phyloP scores from a whole-genome alignment of 1,284 basidiomycete genomes.

The Ganoderma lingzhi region DNA sequence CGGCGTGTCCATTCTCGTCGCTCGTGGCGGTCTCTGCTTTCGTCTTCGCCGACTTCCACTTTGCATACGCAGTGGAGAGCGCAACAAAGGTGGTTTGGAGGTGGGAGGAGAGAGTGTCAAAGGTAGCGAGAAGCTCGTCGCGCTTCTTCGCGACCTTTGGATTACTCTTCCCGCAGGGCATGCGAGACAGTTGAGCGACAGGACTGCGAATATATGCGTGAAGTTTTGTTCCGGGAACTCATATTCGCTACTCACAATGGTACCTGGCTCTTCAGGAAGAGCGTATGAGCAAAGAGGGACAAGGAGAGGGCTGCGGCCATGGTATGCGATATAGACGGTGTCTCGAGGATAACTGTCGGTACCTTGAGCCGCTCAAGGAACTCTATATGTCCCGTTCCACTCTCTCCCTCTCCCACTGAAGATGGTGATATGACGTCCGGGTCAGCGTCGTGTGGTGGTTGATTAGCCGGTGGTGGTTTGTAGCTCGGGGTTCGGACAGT shows the following conservation, averaged over 20 bases:
- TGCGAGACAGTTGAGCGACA: conserved; percentile 62
- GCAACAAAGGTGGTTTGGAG: conserved; percentile 75
- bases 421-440: neutral
- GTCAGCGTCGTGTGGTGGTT: neutral
- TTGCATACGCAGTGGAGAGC: conserved; percentile 64
- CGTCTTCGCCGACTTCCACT: conserved; percentile 43
- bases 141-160: conserved; percentile 63
- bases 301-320: conserved; percentile 69
- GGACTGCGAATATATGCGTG: conserved; percentile 52
- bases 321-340: conserved; percentile 57
- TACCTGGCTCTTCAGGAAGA: conserved; percentile 79
- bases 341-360: conserved; percentile 57
- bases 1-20: conserved; percentile 8
- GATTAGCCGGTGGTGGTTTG: neutral
- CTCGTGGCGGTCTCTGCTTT: neutral
- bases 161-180: conserved; percentile 50
- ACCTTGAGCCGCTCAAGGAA: conserved; percentile 37
- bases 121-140: conserved; percentile 64
- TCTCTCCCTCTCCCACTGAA: neutral
- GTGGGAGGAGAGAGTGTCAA: conserved; percentile 77
- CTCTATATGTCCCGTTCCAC: neutral
- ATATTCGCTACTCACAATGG: conserved; percentile 65
- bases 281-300: conserved; percentile 67
- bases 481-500: neutral
- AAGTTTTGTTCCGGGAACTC: neutral